Evolutionary conservation across 306 rosid genomes (phyloP).

Genomic region (Styphnolobium japonicum): DNA sequence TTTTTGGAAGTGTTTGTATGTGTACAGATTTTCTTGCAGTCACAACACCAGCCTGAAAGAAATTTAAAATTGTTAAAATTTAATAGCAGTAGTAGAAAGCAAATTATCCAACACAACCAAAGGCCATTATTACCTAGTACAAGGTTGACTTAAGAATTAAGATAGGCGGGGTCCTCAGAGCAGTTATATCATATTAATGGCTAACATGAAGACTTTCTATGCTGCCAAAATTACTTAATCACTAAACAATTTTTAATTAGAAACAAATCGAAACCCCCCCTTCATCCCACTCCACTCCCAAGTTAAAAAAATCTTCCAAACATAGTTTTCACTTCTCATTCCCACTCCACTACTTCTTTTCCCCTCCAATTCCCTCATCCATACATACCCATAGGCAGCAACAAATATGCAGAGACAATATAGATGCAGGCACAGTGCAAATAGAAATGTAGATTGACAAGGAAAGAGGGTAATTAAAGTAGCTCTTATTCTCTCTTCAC

Average conservation of each 20-base stretch:
- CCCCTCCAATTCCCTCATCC: too few species aligned
- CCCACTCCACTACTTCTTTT: too few species aligned
- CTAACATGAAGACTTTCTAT: background rate
- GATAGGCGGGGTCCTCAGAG: background rate
- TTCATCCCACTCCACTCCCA: too few species aligned
- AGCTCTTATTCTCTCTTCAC: background rate
- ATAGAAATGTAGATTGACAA: background rate
- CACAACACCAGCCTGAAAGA: constrained; percentile 73
- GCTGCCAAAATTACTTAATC: background rate
- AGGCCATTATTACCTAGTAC: background rate
- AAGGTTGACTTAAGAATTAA: background rate
- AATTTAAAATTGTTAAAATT: background rate
- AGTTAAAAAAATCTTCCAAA: too few species aligned
- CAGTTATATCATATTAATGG: background rate
- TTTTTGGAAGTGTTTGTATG: constrained; percentile 73
- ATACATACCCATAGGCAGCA: background rate
- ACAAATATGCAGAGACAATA: background rate
- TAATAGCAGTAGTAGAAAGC: constrained; percentile 9
- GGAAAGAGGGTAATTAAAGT: background rate
- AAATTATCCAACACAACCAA: background rate
- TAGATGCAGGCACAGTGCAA: background rate
- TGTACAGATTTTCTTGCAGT: constrained; percentile 75
- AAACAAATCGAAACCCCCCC: too few species aligned
- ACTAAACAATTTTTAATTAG: too few species aligned
- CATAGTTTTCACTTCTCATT: too few species aligned